Base-by-base conservation (phyloP, 352 stramenopile genomes). In the Globisporangium solare region DNA sequence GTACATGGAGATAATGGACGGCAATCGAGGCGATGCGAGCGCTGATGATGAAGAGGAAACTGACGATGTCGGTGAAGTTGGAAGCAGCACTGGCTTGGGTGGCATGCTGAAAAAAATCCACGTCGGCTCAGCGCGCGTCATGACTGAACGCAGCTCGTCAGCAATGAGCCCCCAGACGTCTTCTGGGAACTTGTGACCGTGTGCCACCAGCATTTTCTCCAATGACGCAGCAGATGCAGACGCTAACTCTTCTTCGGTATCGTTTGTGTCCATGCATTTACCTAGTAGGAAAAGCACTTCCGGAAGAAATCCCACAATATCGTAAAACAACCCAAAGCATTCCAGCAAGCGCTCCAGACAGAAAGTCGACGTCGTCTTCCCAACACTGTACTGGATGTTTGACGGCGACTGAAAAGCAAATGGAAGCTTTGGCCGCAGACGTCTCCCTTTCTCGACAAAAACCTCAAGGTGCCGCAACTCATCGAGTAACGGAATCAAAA, bases 401-500 rank as follows among this genome's bases (percentile, higher is more conserved):
- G 62, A 69, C 7, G 59, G 43, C 11, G 51, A 58, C 49, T 12
- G 54, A 58, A 56, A 37, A 2, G 64, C 54, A 2, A 79, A 49
- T 4, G 72, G 59, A 0, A 91, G 66, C 61, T 86, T 85, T 0
- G 79, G 70, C 12, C 64, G 47, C 22, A 53, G 53, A 10, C 67
- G 74, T 2, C 54, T 58, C 7, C 71, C 65, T 24, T 76, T 79
- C 39, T 88, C 77, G 3, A 88, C 66, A 48, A 75, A 70, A 27
- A 86, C 66, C 55, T 91, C 81, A 6, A 89, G 63, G 42, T 88
- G 80, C 6, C 73, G 78, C 41, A 94, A 56, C 40, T 94, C 77
- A 39, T 91, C 79, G 39, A 97, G 67, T 32, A 97, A 54, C 5
- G 86, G 86, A 46, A 95, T 89, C 1, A 96, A 51, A n/a, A 96